Evolutionary conservation across 2,329 filamentous ascomycete species (phyloP).

Genomic region (Hypoxylon sp.): DNA sequence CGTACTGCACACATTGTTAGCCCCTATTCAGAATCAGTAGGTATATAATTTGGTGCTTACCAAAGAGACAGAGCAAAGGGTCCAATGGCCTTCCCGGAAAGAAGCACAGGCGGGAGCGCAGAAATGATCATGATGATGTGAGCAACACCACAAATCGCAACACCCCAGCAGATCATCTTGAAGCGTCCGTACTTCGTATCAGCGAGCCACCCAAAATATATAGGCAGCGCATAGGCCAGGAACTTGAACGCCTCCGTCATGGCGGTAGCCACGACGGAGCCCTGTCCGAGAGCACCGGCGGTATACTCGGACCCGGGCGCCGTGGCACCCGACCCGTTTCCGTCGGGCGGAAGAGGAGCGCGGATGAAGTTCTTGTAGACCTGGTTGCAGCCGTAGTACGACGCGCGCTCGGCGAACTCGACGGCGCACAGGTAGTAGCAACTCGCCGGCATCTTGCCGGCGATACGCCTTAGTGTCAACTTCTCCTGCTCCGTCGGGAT

Average conservation of each 20-base stretch:
- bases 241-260: constrained; percentile 57
- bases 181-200: constrained; percentile 53
- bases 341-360: constrained; percentile 56
- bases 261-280: constrained; percentile 56
- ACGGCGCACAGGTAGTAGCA: constrained; percentile 58
- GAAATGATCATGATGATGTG: constrained; percentile 49
- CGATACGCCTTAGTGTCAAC: constrained; percentile 54
- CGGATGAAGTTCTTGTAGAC: constrained; percentile 64
- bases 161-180: constrained; percentile 46
- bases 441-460: constrained; percentile 54
- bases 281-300: constrained; percentile 60
- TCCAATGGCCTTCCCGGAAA: constrained; percentile 57
- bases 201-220: constrained; percentile 52
- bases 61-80: constrained; percentile 68
- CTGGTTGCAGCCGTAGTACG: constrained; percentile 56
- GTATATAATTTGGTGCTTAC: constrained; percentile 14
- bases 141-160: constrained; percentile 47
- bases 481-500: constrained; percentile 58
- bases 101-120: constrained; percentile 50
- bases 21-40: too few species aligned
- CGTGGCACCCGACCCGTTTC: constrained; percentile 45
- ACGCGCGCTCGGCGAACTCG: constrained; percentile 61
- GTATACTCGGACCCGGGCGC: constrained; percentile 44
- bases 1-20: too few species aligned
- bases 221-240: constrained; percentile 56